phyloP scores from a whole-genome alignment of 345 rosid genomes.

The Eucalyptus sp. region DNA sequence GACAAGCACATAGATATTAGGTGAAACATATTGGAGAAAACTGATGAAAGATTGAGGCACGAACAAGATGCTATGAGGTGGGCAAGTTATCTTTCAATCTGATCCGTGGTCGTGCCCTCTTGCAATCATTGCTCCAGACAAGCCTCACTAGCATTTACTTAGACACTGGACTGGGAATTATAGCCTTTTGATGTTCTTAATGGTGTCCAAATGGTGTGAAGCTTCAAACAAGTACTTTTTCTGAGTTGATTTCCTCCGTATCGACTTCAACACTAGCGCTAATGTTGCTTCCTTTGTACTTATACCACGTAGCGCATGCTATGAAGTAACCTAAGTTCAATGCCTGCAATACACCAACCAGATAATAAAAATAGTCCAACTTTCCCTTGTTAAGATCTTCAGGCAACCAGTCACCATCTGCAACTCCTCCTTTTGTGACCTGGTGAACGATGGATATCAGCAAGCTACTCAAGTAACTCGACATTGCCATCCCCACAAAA shows the following conservation, averaged over 20 bases:
- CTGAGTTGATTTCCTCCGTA: neutral
- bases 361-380: constrained; percentile 25
- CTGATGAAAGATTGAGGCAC: neutral
- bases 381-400: constrained; percentile 34
- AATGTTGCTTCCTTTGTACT: constrained; percentile 11
- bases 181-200: neutral
- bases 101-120: neutral
- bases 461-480: constrained; percentile 22
- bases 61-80: neutral
- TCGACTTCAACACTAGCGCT: neutral
- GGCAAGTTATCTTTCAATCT: neutral
- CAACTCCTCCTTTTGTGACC: neutral
- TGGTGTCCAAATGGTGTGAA: neutral
- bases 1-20: neutral
- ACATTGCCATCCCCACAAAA: constrained; percentile 10
- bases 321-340: constrained; percentile 19
- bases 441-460: constrained; percentile 20
- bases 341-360: constrained; percentile 15
- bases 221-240: neutral
- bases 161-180: neutral
- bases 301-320: constrained; percentile 21
- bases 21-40: neutral
- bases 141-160: neutral
- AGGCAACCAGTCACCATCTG: constrained; percentile 18
- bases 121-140: neutral